These are phyloP conservation scores for Penicillium nucicola DNA, from an alignment of 495 filamentous ascomycete species.

Conservation along the genomic window DNA sequence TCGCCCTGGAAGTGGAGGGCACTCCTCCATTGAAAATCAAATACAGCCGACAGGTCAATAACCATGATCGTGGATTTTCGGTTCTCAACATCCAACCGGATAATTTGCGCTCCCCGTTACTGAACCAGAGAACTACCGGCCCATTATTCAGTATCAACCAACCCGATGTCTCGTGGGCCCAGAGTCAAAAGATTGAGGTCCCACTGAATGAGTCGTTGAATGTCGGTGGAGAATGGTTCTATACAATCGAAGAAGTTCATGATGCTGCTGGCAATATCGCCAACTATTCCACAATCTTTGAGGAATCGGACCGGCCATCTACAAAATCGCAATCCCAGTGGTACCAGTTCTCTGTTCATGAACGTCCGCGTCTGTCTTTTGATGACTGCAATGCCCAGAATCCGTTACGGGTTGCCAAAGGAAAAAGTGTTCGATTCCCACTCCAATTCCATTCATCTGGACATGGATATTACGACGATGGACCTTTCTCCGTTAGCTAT, in stretches of 20 bases:
- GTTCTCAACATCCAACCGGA: slow-evolving; percentile 92
- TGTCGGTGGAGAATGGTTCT: slow-evolving; percentile 75
- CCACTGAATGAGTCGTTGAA: slow-evolving; percentile 85
- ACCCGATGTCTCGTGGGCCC: slow-evolving; percentile 74
- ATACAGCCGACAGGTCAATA: slow-evolving; percentile 81
- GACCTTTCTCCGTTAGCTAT: slow-evolving; percentile 49
- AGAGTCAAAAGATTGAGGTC: slow-evolving; percentile 67
- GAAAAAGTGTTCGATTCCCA: slow-evolving; percentile 64
- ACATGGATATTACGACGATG: slow-evolving; percentile 41
- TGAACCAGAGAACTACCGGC: slow-evolving; percentile 51
- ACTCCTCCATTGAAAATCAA: slow-evolving; percentile 89
- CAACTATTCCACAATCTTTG: slow-evolving; percentile 61
- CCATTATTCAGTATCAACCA: slow-evolving; percentile 50
- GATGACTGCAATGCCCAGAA: slow-evolving; percentile 70
- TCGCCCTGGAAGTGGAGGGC: slow-evolving; percentile 77
- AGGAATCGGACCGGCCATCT: slow-evolving; percentile 59
- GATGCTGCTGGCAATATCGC: slow-evolving; percentile 87
- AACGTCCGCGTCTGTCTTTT: slow-evolving; percentile 72
- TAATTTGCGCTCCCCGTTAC: slow-evolving; percentile 72
- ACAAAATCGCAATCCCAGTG: slow-evolving; percentile 58
- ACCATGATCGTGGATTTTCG: slow-evolving; percentile 68
- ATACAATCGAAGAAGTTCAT: slow-evolving; percentile 84
- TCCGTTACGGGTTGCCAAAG: slow-evolving; percentile 79
- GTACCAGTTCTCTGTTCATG: slow-evolving; percentile 83
- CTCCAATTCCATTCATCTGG: slow-evolving; percentile 65